Conservation (phyloP, 2,329 filamentous ascomycete species). For the Fusarium albidum region DNA sequence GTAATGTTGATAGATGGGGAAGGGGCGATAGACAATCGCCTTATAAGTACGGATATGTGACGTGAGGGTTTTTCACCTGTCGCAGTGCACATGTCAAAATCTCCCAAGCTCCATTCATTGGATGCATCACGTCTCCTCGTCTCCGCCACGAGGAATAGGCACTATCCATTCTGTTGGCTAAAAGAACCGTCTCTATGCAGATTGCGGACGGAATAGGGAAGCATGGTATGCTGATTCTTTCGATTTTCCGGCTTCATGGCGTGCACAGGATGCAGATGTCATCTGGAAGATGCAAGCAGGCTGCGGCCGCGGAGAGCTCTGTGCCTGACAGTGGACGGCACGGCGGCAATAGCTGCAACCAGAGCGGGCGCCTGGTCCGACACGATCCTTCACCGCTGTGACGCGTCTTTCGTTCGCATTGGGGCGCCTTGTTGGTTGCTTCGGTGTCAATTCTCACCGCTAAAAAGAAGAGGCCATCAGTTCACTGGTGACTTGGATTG, state of each 20-base stretch:
- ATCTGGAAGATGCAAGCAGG: constrained; percentile 1
- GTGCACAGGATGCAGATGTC: constrained; percentile 11
- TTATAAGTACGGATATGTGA: constrained; percentile 34
- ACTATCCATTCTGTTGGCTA: not conserved
- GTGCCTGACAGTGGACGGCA: not conserved
- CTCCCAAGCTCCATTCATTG: constrained; percentile 17
- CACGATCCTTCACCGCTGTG: constrained; percentile 10
- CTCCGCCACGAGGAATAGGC: not conserved
- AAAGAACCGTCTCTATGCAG: not conserved
- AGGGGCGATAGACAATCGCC: constrained; percentile 12
- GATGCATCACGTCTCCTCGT: constrained; percentile 2
- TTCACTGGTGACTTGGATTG: not conserved
- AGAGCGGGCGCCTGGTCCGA: not conserved
- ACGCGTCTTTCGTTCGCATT: not conserved
- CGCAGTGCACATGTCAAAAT: not conserved
- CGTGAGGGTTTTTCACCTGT: constrained; percentile 32
- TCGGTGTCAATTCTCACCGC: constrained; percentile 5
- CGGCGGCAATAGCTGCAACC: not conserved
- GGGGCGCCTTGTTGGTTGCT: not conserved
- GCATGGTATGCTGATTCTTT: constrained; percentile 2
- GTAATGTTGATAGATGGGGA: not conserved
- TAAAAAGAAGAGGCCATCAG: not conserved
- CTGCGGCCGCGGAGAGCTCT: not conserved
- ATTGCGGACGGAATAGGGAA: not conserved
- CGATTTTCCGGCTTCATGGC: constrained; percentile 14